Base-by-base conservation (phyloP, 2,329 filamentous ascomycete genomes). In the Aspergillus amoenus region DNA sequence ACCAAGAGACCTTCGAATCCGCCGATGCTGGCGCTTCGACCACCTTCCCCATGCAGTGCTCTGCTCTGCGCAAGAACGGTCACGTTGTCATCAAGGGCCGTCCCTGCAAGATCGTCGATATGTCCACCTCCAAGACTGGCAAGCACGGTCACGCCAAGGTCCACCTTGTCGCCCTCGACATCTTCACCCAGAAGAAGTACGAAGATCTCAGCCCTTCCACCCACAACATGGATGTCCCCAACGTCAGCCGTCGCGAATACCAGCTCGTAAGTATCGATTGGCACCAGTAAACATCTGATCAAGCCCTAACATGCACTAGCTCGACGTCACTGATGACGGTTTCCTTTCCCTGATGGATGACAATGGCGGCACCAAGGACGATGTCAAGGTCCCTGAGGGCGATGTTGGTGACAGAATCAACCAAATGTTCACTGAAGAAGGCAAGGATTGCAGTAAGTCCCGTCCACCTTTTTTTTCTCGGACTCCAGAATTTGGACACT, bases 131-230 rank as follows among this genome's bases (percentile, higher is more conserved):
- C 80, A 99, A 99, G 93, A 99, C 94, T 70, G 94, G 94, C 83
- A 99, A 99, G 91, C 94, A 99, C 90, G 94, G 94, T 81, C 95
- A 99, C 90, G 94, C 94, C 83, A 99, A 99, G 89, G 94, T 99
- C 79, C 93, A 99, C 83, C 84, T 99, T 73, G 89, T 97, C 75
- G 94, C 92, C 77, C 87, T 95, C 79, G 94, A 99, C 80, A 97
- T 99, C 84, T 99, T 99, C 89, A 99, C 93, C 68, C 85, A 85
- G 87, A 99, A 97, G 91, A 99, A 99, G 88, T 86, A 96, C 68
- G 94, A 99, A 85, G 95, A 99, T 84, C 88, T 99, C 64, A 97
- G 88, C 81, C 94, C 94, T 70, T 99, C 94, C 77, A 99, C 94
- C 84, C 86, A 88, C 82, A 88, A 80, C 73, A 81, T 81, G 79